Conservation (phyloP, 176 grass and related monocot species). For the Oryza officinalis region DNA sequence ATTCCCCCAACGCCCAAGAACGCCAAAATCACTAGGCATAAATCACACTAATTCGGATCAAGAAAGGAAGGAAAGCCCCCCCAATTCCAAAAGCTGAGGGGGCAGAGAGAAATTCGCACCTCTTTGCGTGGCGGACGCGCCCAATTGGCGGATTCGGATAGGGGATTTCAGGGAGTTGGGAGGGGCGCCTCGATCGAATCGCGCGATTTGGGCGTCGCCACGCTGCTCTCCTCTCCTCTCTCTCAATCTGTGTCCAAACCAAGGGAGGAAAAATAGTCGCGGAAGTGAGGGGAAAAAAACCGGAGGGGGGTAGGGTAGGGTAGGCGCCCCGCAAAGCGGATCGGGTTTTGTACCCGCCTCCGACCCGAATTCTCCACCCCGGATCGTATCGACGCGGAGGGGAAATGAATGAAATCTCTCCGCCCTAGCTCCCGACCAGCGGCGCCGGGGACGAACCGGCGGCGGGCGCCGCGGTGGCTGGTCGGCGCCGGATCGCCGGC, state of each 20-base stretch:
- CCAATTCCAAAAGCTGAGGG: not conserved
- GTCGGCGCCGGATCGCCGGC: not conserved
- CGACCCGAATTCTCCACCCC: not conserved
- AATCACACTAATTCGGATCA: conserved; percentile 9
- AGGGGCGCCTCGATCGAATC: conserved; percentile 23
- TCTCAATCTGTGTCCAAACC: not conserved
- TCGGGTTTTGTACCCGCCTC: conserved; percentile 8
- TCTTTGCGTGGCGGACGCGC: conserved; percentile 33
- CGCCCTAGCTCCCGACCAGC: not conserved
- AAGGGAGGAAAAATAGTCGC: conserved; percentile 31
- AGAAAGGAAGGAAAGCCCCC: not conserved
- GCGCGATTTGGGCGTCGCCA: conserved; percentile 46
- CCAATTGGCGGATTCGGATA: conserved; percentile 27
- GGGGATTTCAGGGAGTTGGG: conserved; percentile 22
- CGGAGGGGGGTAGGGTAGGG: not conserved
- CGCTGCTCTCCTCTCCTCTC: conserved; percentile 22
- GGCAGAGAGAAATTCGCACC: conserved; percentile 35
- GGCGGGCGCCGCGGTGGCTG: too few relatives aligned
- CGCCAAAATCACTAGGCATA: not conserved
- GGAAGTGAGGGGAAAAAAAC: conserved; percentile 14
- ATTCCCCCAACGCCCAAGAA: not conserved
- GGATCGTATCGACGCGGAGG: not conserved
- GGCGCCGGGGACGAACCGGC: not conserved
- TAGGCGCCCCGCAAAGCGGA: conserved; percentile 8
- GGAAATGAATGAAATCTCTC: too few relatives aligned